Conservation (phyloP, 2,329 filamentous ascomycete genomes). For the Fusarium euwallaceae region DNA sequence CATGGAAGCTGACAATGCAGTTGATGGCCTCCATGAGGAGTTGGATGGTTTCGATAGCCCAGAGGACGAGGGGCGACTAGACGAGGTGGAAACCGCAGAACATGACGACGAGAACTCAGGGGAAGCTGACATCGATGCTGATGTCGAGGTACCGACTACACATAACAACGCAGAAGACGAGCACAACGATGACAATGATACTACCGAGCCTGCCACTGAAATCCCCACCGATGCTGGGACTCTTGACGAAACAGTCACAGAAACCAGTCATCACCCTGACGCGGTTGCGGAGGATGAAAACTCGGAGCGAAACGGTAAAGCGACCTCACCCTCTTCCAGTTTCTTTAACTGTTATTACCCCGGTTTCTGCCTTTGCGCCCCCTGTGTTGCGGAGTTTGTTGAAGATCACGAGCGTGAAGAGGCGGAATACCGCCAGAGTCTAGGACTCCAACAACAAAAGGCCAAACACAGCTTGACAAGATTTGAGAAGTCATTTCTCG, state of each 20-base stretch:
- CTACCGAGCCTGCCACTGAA: constrained; percentile 28
- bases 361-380: constrained; percentile 36
- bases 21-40: constrained; percentile 38
- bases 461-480: background rate
- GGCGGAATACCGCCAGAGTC: constrained; percentile 23
- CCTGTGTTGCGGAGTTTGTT: constrained; percentile 31
- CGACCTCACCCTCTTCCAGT: constrained; percentile 19
- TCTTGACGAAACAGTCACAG: constrained; percentile 8
- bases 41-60: constrained; percentile 45
- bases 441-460: constrained; percentile 6
- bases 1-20: constrained; percentile 30
- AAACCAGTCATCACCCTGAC: constrained; percentile 20
- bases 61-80: constrained; percentile 37
- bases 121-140: constrained; percentile 32
- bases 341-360: constrained; percentile 33
- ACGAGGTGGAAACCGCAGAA: constrained; percentile 24
- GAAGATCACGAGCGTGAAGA: constrained; percentile 35
- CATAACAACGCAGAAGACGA: constrained; percentile 1
- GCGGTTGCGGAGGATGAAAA: constrained; percentile 14
- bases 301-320: constrained; percentile 45
- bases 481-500: background rate
- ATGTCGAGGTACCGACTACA: background rate
- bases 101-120: constrained; percentile 39
- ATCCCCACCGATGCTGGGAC: constrained; percentile 16
- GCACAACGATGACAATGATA: background rate